Percentiles rank a stretch among this genome's conserved stretches.
phyloP scores from a whole-genome alignment of 1,139 yeast species.

The Ogataea hybrid region DNA sequence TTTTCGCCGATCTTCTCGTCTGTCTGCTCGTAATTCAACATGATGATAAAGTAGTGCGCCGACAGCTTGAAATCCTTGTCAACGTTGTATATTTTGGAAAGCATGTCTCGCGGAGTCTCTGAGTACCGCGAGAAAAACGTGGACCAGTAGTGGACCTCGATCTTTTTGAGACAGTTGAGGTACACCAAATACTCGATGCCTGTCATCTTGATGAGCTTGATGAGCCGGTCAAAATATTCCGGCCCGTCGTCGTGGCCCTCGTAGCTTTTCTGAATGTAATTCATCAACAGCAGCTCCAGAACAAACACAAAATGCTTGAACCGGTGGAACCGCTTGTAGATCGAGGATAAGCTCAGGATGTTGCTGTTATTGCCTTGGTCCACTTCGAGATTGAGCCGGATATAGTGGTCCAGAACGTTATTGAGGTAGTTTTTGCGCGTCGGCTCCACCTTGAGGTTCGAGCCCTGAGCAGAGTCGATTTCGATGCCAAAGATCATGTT shows the following conservation, averaged over 20 bases:
- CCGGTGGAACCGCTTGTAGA: constrained; percentile 29
- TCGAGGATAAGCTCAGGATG: constrained; percentile 26
- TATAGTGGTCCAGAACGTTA: constrained; percentile 32
- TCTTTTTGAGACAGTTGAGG: constrained; percentile 50
- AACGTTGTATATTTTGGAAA: constrained; percentile 35
- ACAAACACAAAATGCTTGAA: constrained; percentile 33
- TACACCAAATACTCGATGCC: constrained; percentile 33
- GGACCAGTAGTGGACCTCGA: constrained; percentile 63
- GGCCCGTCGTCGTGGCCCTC: constrained; percentile 25
- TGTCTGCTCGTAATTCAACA: constrained; percentile 39
- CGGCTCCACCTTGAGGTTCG: constrained; percentile 29
- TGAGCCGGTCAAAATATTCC: constrained; percentile 29
- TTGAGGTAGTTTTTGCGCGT: constrained; percentile 30
- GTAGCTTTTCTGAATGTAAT: constrained; percentile 31
- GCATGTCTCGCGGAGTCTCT: constrained; percentile 40
- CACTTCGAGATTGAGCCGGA: constrained; percentile 25
- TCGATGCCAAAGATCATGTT: constrained; percentile 33
- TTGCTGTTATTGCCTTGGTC: constrained; percentile 22
- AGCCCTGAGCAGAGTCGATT: constrained; percentile 25
- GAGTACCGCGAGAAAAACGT: constrained; percentile 43
- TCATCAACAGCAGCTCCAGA: constrained; percentile 32
- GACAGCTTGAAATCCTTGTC: constrained; percentile 40
- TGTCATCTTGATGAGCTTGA: constrained; percentile 30
- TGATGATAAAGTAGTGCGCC: constrained; percentile 45
- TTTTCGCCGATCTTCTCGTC: constrained; percentile 20